Base-by-base conservation (phyloP, 2,329 filamentous ascomycete genomes). In the Neonectria sp. region DNA sequence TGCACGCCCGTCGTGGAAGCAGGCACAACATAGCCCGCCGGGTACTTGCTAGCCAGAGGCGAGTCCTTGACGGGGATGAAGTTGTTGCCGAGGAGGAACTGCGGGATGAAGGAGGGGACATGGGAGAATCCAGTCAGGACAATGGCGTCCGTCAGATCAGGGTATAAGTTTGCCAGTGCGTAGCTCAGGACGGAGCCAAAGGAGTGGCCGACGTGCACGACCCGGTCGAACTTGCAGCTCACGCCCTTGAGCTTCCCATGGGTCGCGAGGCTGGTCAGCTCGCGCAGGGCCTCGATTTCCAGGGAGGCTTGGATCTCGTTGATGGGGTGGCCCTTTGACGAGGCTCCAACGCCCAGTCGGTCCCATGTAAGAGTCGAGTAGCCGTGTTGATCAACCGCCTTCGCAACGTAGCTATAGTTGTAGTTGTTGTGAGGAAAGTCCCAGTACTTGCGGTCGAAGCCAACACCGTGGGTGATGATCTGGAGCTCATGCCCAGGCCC, bases 191-290 rank as follows among this genome's bases (percentile, higher is more conserved):
- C 79, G 0, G 89, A 89, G 35, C 90, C 90, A 71, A 90, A 92
- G 0, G 87, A 90, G 80, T 92, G 90, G 13, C 90, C 90, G 17
- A 90, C 82, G 75, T 92, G 90, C 9, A 90, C 81, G 27, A 89
- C 79, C 73, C 86, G 84, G 51, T 74, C 64, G 71, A 79, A 83
- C 24, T 69, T 69, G 53, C 77, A 70, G 31, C 75, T 75, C n/a
- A 87, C 76, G 24, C 80, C 78, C 0, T 81, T 75, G 27, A 91
- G 79, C 0, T 74, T 72, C 53, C 86, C 85, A 1, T 77, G 72
- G 33, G 86, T 85, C 2, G 89, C 80, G 68, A 80, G 78, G 12
- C 76, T 75, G 0, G 89, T 91, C 4, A 92, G 79, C 2, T 82
- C 80, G 37, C 82, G 81, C 27, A 92, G 84, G 11, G 88, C 88